phyloP scores from a whole-genome alignment of 352 stramenopile species.

The Blastocystis hominis region DNA sequence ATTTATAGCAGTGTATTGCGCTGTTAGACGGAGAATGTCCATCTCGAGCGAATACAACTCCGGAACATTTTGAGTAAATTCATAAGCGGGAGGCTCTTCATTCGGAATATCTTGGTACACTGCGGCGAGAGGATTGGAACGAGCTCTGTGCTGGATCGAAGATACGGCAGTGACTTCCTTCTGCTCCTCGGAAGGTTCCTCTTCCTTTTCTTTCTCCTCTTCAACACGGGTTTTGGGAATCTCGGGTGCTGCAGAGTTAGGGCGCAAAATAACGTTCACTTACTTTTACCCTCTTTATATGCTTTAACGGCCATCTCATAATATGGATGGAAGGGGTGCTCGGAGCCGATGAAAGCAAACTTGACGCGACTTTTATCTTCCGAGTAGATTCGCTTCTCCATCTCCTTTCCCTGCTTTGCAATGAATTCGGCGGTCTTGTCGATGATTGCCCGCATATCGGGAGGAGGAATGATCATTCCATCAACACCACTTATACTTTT shows the following conservation, averaged over 20 bases:
- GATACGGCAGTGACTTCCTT: conserved; percentile 2
- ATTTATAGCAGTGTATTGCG: conserved; percentile 89
- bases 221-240: conserved; percentile 58
- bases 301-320: conserved; percentile 89
- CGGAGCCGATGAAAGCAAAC: conserved; percentile 87
- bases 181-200: conserved; percentile 59
- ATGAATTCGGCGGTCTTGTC: conserved; percentile 97
- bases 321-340: conserved; percentile 91
- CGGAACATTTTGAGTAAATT: conserved; percentile 70
- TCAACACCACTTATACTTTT: conserved; percentile 65
- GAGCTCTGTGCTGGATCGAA: conserved; percentile 54
- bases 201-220: conserved; percentile 60
- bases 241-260: not conserved
- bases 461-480: conserved; percentile 87
- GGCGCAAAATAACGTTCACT: not conserved
- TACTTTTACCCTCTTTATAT: conserved; percentile 65
- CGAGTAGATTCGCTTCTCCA: conserved; percentile 86
- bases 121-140: conserved; percentile 65
- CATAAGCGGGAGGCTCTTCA: not conserved
- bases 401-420: conserved; percentile 87
- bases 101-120: not conserved
- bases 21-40: conserved; percentile 93
- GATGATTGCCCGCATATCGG: conserved; percentile 88
- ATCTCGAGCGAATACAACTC: conserved; percentile 81
- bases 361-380: conserved; percentile 83